A percentile compares a stretch with the other conserved stretches of the same genome.
Evolutionary conservation across 148 eudicot genomes (phyloP).

Genomic region (Cornus florida): DNA sequence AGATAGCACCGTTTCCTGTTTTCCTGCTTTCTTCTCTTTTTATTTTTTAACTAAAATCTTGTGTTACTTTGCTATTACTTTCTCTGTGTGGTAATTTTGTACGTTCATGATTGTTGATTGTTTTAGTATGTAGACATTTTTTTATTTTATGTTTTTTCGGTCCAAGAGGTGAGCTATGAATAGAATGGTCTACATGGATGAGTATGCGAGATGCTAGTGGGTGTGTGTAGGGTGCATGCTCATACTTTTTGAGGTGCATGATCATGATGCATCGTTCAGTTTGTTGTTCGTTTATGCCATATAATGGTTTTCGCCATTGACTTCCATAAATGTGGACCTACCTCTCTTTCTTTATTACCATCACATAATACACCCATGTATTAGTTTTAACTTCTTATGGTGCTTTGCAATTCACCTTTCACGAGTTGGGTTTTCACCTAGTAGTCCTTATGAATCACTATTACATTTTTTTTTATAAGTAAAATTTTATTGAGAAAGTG

Average conservation of each 20-base stretch:
- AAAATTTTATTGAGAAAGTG: too few species aligned
- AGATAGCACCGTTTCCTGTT: neutral
- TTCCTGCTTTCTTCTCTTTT: neutral
- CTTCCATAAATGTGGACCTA: too few species aligned
- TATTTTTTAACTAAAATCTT: neutral
- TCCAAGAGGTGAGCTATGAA: neutral
- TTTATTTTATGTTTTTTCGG: too few species aligned
- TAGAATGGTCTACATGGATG: neutral
- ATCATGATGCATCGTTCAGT: neutral
- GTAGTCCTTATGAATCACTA: too few species aligned
- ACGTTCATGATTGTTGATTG: neutral
- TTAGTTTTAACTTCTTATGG: neutral
- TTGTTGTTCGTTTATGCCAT: neutral
- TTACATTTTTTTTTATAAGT: too few species aligned
- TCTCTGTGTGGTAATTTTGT: neutral
- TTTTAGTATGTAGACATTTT: neutral
- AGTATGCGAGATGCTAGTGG: neutral
- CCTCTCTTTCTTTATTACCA: too few species aligned
- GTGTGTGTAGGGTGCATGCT: neutral
- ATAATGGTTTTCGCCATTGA: neutral
- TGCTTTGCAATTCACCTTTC: too few species aligned
- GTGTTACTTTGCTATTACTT: neutral
- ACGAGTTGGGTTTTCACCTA: too few species aligned
- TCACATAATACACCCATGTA: too few species aligned
- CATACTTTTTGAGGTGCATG: neutral